Evolutionary conservation across 2,329 filamentous ascomycete species (phyloP).

Genomic region (Colletotrichum limetticola): DNA sequence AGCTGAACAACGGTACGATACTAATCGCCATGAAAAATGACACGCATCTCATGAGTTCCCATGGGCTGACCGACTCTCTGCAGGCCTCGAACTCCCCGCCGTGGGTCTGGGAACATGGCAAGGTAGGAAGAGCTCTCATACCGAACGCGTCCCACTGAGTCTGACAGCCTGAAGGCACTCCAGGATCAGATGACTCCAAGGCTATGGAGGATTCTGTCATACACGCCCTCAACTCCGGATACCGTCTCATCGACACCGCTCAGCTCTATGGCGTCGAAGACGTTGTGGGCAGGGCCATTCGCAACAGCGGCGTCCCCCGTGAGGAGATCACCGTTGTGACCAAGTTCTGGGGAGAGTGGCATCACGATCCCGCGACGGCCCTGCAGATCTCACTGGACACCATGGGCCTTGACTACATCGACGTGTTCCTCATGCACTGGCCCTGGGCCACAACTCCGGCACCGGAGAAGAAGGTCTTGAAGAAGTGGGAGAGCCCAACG

Average conservation of each 20-base stretch:
- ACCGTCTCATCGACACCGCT: conserved; percentile 44
- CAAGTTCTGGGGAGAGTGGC: conserved; percentile 49
- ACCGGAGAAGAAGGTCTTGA: conserved; percentile 37
- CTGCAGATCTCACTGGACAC: conserved; percentile 42
- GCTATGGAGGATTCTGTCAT: conserved; percentile 44
- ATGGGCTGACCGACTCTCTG: not conserved
- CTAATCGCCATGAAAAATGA: too few relatives aligned
- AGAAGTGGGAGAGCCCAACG: conserved; percentile 39
- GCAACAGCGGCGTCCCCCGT: conserved; percentile 45
- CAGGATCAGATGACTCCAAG: conserved; percentile 35
- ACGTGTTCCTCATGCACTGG: conserved; percentile 51
- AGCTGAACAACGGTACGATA: conserved; percentile 34
- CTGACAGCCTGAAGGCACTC: conserved; percentile 22
- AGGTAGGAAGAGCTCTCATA: conserved; percentile 23
- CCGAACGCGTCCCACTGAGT: not conserved
- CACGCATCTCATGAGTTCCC: too few relatives aligned
- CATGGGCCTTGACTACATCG: conserved; percentile 45
- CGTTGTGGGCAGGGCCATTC: conserved; percentile 45
- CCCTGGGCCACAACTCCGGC: conserved; percentile 40
- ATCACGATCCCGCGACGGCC: conserved; percentile 41
- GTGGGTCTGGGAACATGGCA: conserved; percentile 43
- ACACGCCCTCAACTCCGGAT: conserved; percentile 43
- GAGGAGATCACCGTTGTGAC: conserved; percentile 61
- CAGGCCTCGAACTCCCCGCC: conserved; percentile 35
- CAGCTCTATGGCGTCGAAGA: conserved; percentile 41